A percentile compares a stretch with the other conserved stretches of the same genome.
Conservation (phyloP, 176 grass and related monocot species). For the Carex pumila region DNA sequence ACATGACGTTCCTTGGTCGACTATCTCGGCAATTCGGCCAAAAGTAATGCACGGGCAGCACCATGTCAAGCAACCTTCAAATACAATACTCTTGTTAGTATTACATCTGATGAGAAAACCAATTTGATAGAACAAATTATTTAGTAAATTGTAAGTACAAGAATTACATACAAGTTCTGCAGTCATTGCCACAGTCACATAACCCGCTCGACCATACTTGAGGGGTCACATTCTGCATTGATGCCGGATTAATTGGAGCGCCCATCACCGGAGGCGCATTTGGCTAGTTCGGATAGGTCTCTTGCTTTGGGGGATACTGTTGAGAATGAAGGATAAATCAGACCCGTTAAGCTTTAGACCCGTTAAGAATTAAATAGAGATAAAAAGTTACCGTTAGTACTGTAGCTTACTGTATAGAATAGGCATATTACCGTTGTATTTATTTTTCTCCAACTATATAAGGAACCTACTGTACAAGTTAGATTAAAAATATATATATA, state of each 20-base stretch:
- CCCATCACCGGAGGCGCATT: not conserved
- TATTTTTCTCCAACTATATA: no score
- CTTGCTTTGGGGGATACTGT: not conserved
- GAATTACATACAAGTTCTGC: conserved; percentile 53
- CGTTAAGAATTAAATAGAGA: no score
- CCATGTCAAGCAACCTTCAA: conserved; percentile 43
- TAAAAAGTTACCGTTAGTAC: no score
- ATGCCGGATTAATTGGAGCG: not conserved
- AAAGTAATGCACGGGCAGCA: conserved; percentile 74
- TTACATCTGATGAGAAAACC: not conserved
- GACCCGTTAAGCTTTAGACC: no score
- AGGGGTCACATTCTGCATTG: not conserved
- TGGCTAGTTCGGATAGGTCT: not conserved
- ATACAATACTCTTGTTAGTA: not conserved
- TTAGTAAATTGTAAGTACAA: not conserved
- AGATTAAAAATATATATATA: no score
- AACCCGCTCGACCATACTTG: conserved; percentile 51
- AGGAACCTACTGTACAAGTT: no score
- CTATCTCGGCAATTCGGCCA: conserved; percentile 56
- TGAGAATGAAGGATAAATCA: no score
- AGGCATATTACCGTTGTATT: no score
- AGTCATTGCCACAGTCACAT: conserved; percentile 42
- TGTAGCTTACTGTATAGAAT: no score
- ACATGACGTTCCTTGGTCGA: conserved; percentile 48
- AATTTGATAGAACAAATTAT: conserved; percentile 1